These are phyloP conservation scores for Pichia kudriavzevii DNA, from an alignment of 1,139 yeast species.

Conservation along the genomic window DNA sequence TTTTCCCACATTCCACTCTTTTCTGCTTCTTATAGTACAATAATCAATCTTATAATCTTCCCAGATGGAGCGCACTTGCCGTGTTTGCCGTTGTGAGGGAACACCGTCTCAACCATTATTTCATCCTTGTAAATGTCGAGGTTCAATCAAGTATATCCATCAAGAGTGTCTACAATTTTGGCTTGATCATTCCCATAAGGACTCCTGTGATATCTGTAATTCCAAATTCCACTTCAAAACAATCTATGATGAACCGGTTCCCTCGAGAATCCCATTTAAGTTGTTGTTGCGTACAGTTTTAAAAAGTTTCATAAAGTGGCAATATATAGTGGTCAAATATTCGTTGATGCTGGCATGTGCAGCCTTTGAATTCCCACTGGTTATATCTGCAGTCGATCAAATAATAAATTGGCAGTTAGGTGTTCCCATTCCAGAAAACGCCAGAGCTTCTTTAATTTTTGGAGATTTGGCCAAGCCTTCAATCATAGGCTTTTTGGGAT, in stretches of 20 bases:
- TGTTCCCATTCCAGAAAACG: constrained; percentile 9
- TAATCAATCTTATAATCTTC: no score
- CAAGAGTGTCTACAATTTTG: constrained; percentile 88
- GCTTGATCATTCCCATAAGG: constrained; percentile 60
- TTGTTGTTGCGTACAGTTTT: constrained; percentile 37
- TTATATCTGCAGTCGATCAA: constrained; percentile 12
- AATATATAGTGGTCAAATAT: constrained; percentile 10
- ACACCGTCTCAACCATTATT: constrained; percentile 69
- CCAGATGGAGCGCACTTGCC: no score
- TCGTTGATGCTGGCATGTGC: constrained; percentile 6
- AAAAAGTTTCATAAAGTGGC: constrained; percentile 13
- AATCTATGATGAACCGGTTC: constrained; percentile 65
- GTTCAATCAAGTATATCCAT: constrained; percentile 88
- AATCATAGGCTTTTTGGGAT: not conserved
- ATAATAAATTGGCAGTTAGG: constrained; percentile 17
- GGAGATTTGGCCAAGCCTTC: constrained; percentile 2
- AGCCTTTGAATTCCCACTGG: constrained; percentile 13
- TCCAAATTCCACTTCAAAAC: constrained; percentile 67
- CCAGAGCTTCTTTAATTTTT: constrained; percentile 11
- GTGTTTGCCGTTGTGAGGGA: constrained; percentile 93
- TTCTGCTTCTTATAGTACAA: no score
- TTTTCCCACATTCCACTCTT: no score
- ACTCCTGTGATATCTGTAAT: constrained; percentile 85
- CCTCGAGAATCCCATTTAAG: constrained; percentile 50
- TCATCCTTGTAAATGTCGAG: constrained; percentile 92